Conservation (phyloP, 2,329 filamentous ascomycete genomes). For the Colletotrichum australisinense region DNA sequence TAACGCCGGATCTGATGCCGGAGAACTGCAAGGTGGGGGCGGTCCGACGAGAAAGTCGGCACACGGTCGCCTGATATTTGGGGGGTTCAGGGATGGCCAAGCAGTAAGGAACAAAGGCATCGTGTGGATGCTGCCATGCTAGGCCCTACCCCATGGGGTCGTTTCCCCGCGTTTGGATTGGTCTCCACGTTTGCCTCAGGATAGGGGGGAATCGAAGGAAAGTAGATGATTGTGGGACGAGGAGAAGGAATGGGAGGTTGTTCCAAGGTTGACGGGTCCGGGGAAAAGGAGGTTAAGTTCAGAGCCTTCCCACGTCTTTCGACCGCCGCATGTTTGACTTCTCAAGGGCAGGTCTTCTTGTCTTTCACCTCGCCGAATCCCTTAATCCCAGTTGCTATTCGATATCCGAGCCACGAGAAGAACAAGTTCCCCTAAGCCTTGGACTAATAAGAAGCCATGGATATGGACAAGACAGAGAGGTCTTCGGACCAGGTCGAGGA, state of each 20-base stretch:
- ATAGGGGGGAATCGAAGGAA: background rate
- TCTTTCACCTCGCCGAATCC: background rate
- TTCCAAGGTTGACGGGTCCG: background rate
- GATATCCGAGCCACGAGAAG: background rate
- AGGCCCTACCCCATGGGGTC: slow-evolving; percentile 27
- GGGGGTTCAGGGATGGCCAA: background rate
- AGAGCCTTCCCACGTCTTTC: background rate
- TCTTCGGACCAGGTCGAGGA: slow-evolving; percentile 26
- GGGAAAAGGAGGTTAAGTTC: background rate
- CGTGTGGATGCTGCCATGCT: background rate
- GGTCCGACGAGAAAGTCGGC: background rate
- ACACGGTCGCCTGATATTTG: background rate
- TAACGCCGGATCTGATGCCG: background rate
- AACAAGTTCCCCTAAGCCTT: background rate
- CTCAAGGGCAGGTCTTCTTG: background rate
- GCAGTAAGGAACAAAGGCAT: background rate
- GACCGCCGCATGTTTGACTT: background rate
- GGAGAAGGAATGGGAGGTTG: background rate
- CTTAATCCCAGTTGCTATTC: background rate
- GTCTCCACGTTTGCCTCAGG: slow-evolving; percentile 5
- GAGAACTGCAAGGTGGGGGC: background rate
- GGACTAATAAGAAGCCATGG: background rate
- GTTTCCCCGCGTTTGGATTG: slow-evolving; percentile 19
- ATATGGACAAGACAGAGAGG: slow-evolving; percentile 10
- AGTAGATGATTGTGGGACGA: background rate